phyloP scores from a whole-genome alignment of 345 rosid genomes.

The Euphorbia tirucalli region DNA sequence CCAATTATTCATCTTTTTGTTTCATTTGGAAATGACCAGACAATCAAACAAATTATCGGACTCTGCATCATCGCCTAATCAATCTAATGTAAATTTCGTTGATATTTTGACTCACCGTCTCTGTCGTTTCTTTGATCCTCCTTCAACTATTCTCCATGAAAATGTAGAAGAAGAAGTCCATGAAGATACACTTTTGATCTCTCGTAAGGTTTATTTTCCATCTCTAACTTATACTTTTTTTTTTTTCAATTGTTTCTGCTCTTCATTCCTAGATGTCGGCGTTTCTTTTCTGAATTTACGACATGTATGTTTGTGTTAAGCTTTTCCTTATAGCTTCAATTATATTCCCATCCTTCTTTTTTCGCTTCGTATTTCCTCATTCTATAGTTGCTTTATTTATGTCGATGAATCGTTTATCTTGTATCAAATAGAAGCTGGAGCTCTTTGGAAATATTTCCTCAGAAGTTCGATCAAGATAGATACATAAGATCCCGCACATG shows the following conservation, averaged over 20 bases:
- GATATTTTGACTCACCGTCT: neutral
- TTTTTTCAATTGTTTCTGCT: neutral
- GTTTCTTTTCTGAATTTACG: neutral
- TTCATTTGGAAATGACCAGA: neutral
- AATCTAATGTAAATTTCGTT: neutral
- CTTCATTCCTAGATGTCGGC: neutral
- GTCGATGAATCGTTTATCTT: too few relatives aligned
- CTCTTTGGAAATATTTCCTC: too few relatives aligned
- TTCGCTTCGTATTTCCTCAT: neutral
- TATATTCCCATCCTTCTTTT: too few relatives aligned
- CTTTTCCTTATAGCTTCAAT: too few relatives aligned
- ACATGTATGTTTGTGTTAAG: too few relatives aligned
- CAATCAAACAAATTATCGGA: neutral
- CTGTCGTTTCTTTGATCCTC: neutral
- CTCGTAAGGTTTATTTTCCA: constrained; percentile 2
- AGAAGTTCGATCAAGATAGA: too few relatives aligned
- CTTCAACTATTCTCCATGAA: neutral
- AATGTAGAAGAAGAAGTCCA: neutral
- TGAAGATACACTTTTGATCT: neutral
- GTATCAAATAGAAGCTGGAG: too few relatives aligned
- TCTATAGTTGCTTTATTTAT: too few relatives aligned
- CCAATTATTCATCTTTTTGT: neutral
- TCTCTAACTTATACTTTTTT: neutral
- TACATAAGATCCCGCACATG: too few relatives aligned
- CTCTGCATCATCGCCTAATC: neutral